Evolutionary conservation across 768 basidiomycete species (phyloP).

Genomic region (Auricularia cornea): DNA sequence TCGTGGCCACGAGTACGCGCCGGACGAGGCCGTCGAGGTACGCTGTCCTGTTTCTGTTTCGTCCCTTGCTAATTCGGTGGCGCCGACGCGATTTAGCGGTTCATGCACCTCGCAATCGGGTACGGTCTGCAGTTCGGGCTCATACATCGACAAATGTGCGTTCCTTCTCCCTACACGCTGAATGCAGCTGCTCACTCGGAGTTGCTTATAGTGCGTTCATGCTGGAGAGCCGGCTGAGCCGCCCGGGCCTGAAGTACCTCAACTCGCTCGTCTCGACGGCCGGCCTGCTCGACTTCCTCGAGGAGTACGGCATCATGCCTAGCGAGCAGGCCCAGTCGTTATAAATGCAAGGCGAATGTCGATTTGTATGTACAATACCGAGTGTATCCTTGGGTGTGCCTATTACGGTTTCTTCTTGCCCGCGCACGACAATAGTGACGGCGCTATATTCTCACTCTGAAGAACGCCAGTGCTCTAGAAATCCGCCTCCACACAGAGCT

Average conservation of each 20-base stretch:
- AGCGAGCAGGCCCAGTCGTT: neutral
- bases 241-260: slow-evolving; percentile 28
- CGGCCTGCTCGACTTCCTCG: slow-evolving; percentile 28
- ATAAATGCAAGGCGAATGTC: neutral
- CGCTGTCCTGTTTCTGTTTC: too few species aligned
- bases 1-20: slow-evolving; percentile 29
- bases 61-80: too few species aligned
- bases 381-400: too few species aligned
- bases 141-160: slow-evolving; percentile 34
- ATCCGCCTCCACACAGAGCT: too few species aligned
- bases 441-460: too few species aligned
- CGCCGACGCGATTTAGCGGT: slow-evolving; percentile 15
- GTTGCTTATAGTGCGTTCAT: neutral
- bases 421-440: too few species aligned
- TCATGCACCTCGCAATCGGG: slow-evolving; percentile 25
- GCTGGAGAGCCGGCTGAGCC: slow-evolving; percentile 9
- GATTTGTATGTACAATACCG: too few species aligned
- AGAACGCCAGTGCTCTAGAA: too few species aligned
- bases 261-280: slow-evolving; percentile 28
- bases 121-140: slow-evolving; percentile 31
- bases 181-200: neutral
- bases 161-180: slow-evolving; percentile 30
- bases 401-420: too few species aligned
- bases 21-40: slow-evolving; percentile 26
- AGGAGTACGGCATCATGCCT: neutral